A percentile compares a stretch with the other conserved stretches of the same genome.
phyloP scores from a whole-genome alignment of 2,329 filamentous ascomycete species.

The Calonectria leucothoes region DNA sequence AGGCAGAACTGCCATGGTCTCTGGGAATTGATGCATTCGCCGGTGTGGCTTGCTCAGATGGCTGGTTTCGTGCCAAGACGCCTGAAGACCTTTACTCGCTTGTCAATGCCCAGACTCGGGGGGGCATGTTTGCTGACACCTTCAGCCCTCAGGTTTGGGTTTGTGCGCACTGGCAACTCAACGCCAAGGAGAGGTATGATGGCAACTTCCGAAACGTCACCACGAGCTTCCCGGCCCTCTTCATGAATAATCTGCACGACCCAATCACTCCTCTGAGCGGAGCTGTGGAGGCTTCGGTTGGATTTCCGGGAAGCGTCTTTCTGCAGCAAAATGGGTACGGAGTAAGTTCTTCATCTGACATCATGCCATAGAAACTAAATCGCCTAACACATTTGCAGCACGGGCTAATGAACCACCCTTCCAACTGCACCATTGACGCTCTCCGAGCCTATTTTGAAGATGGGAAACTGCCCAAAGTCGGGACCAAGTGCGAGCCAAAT shows the following conservation, averaged over 20 bases:
- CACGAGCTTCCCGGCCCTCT: background rate
- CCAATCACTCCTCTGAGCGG: background rate
- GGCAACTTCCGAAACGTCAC: background rate
- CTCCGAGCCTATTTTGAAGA: slow-evolving; percentile 17
- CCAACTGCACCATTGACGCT: slow-evolving; percentile 18
- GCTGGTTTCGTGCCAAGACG: slow-evolving; percentile 21
- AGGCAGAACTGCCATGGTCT: slow-evolving; percentile 25
- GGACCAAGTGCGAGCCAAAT: background rate
- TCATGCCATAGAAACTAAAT: background rate
- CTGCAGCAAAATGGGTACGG: background rate
- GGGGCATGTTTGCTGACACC: background rate
- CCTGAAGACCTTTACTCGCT: slow-evolving; percentile 26
- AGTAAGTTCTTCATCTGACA: background rate
- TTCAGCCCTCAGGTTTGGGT: background rate
- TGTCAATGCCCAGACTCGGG: background rate
- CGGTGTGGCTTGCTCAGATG: slow-evolving; percentile 30
- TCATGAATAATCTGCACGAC: background rate
- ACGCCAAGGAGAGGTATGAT: background rate
- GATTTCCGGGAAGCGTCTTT: background rate
- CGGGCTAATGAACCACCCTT: slow-evolving; percentile 20
- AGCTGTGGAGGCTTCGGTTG: background rate
- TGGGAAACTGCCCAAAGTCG: slow-evolving; percentile 11
- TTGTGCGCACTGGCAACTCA: background rate
- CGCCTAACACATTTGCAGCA: background rate
- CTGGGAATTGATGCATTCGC: slow-evolving; percentile 17